A percentile compares a stretch with the other conserved stretches of the same genome.
Conservation (phyloP, 257 asterid species). For the Linderniella brevidens region DNA sequence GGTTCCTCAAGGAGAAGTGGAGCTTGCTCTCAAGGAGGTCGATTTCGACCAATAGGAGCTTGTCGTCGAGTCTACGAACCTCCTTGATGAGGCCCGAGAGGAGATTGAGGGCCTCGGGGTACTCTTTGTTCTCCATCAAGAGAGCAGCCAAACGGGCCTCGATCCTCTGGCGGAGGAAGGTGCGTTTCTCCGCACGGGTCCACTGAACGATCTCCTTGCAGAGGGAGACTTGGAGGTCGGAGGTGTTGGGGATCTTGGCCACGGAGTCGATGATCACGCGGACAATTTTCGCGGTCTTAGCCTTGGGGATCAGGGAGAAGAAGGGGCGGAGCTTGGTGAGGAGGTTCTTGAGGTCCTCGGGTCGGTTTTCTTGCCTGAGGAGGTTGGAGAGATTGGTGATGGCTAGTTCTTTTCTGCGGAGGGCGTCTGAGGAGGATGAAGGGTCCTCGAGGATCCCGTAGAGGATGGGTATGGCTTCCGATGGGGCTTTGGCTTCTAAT, state of each 20-base stretch:
- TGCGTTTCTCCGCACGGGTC: constrained; percentile 44
- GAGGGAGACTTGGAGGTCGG: constrained; percentile 42
- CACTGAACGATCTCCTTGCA: constrained; percentile 53
- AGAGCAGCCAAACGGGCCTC: constrained; percentile 54
- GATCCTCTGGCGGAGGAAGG: constrained; percentile 46
- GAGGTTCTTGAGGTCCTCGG: constrained; percentile 34
- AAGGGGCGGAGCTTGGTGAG: constrained; percentile 31
- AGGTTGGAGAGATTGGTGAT: constrained; percentile 37
- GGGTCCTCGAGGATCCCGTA: constrained; percentile 31
- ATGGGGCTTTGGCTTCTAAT: constrained; percentile 30
- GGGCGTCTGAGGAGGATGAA: constrained; percentile 41
- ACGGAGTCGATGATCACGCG: constrained; percentile 38
- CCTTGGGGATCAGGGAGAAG: constrained; percentile 50
- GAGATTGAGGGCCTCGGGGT: constrained; percentile 37
- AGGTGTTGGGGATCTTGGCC: constrained; percentile 44
- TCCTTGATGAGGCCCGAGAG: constrained; percentile 49
- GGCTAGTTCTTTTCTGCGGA: constrained; percentile 38
- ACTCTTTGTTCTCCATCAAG: constrained; percentile 41
- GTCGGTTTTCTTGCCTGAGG: constrained; percentile 37
- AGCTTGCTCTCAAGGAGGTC: constrained; percentile 58
- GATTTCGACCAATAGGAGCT: constrained; percentile 44
- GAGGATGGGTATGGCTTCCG: constrained; percentile 37
- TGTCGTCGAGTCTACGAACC: constrained; percentile 46
- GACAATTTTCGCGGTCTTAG: constrained; percentile 57
- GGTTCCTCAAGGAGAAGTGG: constrained; percentile 43